A percentile compares a stretch with the other conserved stretches of the same genome.
Evolutionary conservation across 1,284 basidiomycete species (phyloP).

Genomic region (Ustilago tritici): DNA sequence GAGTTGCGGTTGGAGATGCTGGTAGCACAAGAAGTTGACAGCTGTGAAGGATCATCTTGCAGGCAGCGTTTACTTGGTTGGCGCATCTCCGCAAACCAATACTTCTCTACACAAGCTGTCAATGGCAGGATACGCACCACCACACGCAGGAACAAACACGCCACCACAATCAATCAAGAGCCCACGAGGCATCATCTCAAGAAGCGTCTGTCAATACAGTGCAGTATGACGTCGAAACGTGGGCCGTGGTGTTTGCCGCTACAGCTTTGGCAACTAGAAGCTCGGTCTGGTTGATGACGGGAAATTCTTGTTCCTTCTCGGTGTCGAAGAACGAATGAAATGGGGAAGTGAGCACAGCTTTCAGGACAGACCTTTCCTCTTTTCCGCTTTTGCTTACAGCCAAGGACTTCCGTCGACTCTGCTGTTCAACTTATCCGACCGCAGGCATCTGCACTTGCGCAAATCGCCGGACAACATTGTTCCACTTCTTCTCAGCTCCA

Average conservation of each 20-base stretch:
- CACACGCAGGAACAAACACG: background rate
- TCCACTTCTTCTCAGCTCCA: constrained; percentile 8
- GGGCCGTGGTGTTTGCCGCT: background rate
- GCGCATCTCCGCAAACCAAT: constrained; percentile 19
- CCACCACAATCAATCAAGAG: background rate
- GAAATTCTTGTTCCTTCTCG: background rate
- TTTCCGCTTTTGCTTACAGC: background rate
- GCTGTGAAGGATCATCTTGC: background rate
- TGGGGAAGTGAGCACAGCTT: background rate
- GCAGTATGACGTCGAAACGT: too few species aligned
- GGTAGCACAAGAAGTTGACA: background rate
- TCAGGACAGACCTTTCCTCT: background rate
- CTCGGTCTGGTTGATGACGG: too few species aligned
- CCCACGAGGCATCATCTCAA: background rate
- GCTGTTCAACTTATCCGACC: constrained; percentile 7
- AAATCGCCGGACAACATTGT: constrained; percentile 9
- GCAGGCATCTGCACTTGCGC: constrained; percentile 3
- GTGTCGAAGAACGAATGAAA: background rate
- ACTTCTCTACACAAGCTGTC: background rate
- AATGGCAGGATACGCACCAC: background rate
- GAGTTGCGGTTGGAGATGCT: too few species aligned
- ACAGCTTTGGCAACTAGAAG: background rate
- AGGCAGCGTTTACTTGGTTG: constrained; percentile 10
- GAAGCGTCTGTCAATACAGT: too few species aligned
- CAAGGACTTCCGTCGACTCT: constrained; percentile 24